These are phyloP conservation scores for Penicillium alfredii DNA, from an alignment of 495 filamentous ascomycete genomes.

Conservation along the genomic window DNA sequence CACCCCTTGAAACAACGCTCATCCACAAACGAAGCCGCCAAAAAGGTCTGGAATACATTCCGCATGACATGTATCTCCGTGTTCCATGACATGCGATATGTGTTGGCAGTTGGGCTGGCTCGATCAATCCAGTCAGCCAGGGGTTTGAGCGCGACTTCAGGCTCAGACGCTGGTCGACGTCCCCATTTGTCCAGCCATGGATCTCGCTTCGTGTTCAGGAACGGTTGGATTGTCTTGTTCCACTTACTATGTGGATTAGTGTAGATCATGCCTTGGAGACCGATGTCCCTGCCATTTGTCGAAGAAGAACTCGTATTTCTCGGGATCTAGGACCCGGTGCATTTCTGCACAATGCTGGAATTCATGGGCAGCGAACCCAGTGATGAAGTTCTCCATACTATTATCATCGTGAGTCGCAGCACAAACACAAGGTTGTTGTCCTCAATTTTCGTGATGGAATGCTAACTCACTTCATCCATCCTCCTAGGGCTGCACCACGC, in stretches of 20 bases:
- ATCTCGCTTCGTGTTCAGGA: slow-evolving; percentile 49
- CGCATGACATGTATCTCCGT: slow-evolving; percentile 51
- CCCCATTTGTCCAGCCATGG: slow-evolving; percentile 55
- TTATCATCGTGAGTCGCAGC: slow-evolving; percentile 6
- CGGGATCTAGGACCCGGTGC: slow-evolving; percentile 45
- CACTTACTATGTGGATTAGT: slow-evolving; percentile 42
- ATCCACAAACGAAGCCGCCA: slow-evolving; percentile 46
- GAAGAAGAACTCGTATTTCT: slow-evolving; percentile 45
- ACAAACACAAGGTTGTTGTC: too few relatives aligned
- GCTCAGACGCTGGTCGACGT: slow-evolving; percentile 29
- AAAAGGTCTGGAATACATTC: slow-evolving; percentile 46
- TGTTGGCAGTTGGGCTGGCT: slow-evolving; percentile 32
- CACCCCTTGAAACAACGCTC: slow-evolving; percentile 53
- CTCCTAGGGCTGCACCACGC: slow-evolving; percentile 44
- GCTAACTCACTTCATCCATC: slow-evolving; percentile 44
- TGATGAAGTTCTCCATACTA: slow-evolving; percentile 66
- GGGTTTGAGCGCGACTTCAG: slow-evolving; percentile 34
- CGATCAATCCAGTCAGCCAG: slow-evolving; percentile 39
- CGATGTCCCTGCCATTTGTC: slow-evolving; percentile 57
- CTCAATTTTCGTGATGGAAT: too few relatives aligned
- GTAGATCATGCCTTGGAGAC: slow-evolving; percentile 58
- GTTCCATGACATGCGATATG: slow-evolving; percentile 52
- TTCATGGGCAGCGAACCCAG: slow-evolving; percentile 58
- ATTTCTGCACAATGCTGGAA: slow-evolving; percentile 51
- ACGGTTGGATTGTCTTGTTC: slow-evolving; percentile 44